Percentiles rank a stretch among this genome's conserved stretches.
Evolutionary conservation across 2,329 filamentous ascomycete species (phyloP).

Genomic region (Fusarium sp.): DNA sequence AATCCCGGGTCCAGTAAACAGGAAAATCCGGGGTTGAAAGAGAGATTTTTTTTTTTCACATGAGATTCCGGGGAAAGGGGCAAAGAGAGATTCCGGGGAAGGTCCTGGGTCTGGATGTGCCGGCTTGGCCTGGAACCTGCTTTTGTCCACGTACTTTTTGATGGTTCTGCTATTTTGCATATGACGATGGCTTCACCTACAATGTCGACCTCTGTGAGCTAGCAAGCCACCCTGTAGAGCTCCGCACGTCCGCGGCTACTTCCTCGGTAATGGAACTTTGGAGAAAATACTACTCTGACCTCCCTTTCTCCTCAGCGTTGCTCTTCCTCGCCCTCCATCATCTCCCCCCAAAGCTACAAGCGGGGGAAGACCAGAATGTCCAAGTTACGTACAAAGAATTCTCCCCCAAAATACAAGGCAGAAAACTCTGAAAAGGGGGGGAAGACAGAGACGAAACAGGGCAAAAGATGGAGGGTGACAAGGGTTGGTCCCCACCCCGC

Average conservation of each 20-base stretch:
- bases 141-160: neutral
- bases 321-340: neutral
- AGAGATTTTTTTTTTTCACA: neutral
- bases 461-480: constrained; percentile 25
- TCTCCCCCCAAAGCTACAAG: constrained; percentile 2
- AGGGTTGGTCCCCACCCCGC: neutral
- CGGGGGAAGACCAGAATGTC: constrained; percentile 18
- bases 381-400: constrained; percentile 19
- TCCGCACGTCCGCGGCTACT: constrained; percentile 33
- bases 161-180: neutral
- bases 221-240: constrained; percentile 10
- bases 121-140: neutral
- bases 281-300: neutral
- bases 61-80: constrained; percentile 36
- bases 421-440: neutral
- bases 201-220: neutral
- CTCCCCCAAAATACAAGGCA: neutral
- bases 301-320: neutral
- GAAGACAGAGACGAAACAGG: neutral
- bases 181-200: constrained; percentile 14
- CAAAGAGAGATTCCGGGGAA: constrained; percentile 36
- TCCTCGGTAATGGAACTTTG: constrained; percentile 27
- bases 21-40: constrained; percentile 17
- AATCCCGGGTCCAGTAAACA: constrained; percentile 24
- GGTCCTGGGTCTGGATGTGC: constrained; percentile 28